phyloP scores from a whole-genome alignment of 116 monocot species.

The Zostera marina region DNA sequence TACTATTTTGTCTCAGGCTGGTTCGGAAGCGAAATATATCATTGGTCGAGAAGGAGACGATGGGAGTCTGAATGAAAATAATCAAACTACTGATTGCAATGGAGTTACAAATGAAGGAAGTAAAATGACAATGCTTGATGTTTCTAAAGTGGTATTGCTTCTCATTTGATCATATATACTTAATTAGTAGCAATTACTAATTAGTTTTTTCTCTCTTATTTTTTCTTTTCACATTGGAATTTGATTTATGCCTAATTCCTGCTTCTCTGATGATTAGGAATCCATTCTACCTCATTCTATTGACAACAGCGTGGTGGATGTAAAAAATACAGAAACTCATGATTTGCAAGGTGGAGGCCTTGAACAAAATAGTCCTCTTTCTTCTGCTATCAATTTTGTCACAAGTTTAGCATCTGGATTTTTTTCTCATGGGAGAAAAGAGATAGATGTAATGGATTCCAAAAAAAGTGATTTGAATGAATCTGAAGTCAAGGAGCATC shows the following conservation, averaged over 20 bases:
- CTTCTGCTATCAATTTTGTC: constrained; percentile 61
- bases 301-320: constrained; percentile 11
- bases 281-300: constrained; percentile 8
- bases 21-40: constrained; percentile 79
- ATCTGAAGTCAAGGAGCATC: constrained; percentile 13
- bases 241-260: constrained; percentile 6
- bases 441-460: background rate
- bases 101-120: constrained; percentile 69
- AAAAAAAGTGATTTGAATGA: constrained; percentile 6
- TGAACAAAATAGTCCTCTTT: constrained; percentile 34
- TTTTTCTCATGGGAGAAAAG: constrained; percentile 39
- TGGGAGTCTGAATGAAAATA: constrained; percentile 47
- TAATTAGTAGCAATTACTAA: background rate
- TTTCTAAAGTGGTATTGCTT: constrained; percentile 3
- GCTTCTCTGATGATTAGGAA: constrained; percentile 21
- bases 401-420: constrained; percentile 60
- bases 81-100: constrained; percentile 44
- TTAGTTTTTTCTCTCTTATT: background rate
- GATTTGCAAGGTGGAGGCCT: constrained; percentile 14
- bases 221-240: background rate
- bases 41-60: constrained; percentile 70
- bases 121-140: constrained; percentile 31
- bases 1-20: constrained; percentile 33
- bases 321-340: constrained; percentile 8
- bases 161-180: background rate